Conservation (phyloP, 352 stramenopile species). For the Phytophthora colocasiae region DNA sequence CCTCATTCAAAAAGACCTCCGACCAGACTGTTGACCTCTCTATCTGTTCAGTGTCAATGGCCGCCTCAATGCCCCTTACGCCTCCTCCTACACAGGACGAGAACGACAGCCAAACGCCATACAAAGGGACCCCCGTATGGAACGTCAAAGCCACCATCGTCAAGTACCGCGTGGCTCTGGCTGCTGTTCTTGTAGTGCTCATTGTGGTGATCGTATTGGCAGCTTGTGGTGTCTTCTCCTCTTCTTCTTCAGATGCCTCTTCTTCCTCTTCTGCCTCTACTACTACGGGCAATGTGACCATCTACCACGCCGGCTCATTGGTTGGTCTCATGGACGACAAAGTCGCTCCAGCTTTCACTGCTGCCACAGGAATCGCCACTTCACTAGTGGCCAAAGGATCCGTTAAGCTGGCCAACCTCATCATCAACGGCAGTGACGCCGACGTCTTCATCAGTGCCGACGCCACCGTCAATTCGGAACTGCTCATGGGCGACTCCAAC, state of each 20-base stretch:
- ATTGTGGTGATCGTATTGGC: slow-evolving; percentile 34
- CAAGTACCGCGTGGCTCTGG: slow-evolving; percentile 43
- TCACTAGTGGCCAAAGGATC: slow-evolving; percentile 41
- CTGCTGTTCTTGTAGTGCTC: slow-evolving; percentile 28
- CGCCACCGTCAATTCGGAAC: slow-evolving; percentile 36
- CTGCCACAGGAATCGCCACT: slow-evolving; percentile 36
- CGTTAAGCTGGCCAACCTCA: slow-evolving; percentile 40
- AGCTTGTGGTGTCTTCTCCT: slow-evolving; percentile 37
- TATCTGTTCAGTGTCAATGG: not conserved
- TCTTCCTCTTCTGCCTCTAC: slow-evolving; percentile 4
- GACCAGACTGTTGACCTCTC: not conserved
- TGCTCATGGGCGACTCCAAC: slow-evolving; percentile 40
- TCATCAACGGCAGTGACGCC: slow-evolving; percentile 37
- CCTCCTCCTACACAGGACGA: slow-evolving; percentile 18
- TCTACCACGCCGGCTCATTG: slow-evolving; percentile 42
- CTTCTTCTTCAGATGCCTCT: slow-evolving; percentile 16
- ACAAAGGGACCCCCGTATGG: slow-evolving; percentile 41
- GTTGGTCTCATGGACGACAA: slow-evolving; percentile 42
- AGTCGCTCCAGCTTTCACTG: slow-evolving; percentile 35
- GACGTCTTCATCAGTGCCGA: slow-evolving; percentile 48
- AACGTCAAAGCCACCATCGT: slow-evolving; percentile 43
- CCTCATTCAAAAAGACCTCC: slow-evolving; percentile 1
- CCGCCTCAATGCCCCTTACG: not conserved
- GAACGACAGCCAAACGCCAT: slow-evolving; percentile 28
- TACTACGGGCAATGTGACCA: slow-evolving; percentile 35